phyloP scores from a whole-genome alignment of 2,329 filamentous ascomycete species.

The Fusarium secorum region DNA sequence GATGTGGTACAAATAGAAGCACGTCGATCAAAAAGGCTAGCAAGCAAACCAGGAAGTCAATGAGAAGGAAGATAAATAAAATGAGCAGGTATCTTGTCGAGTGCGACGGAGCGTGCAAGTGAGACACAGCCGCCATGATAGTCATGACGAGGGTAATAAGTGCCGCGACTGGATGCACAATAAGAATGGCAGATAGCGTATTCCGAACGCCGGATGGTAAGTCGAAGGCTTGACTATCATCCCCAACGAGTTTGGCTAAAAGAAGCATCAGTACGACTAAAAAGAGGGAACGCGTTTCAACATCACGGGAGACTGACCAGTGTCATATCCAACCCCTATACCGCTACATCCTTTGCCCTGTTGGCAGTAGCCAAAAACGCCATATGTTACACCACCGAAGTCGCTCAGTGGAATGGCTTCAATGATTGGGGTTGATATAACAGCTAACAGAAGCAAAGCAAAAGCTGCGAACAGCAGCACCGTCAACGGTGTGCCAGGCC shows the following conservation, averaged over 20 bases:
- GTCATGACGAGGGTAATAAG: conserved; percentile 87
- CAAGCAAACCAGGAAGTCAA: conserved; percentile 83
- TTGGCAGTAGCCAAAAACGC: conserved; percentile 90
- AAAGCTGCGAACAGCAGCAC: conserved; percentile 87
- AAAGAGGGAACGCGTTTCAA: background rate
- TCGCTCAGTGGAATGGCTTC: conserved; percentile 83
- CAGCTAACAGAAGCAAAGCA: conserved; percentile 81
- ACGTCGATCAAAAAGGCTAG: conserved; percentile 94
- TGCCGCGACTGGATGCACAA: conserved; percentile 91
- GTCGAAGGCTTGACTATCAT: conserved; percentile 60
- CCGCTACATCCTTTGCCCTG: conserved; percentile 67
- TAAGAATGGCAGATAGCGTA: conserved; percentile 84
- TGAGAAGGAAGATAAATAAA: conserved; percentile 84
- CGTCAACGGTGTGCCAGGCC: conserved; percentile 90
- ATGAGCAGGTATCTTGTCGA: conserved; percentile 87
- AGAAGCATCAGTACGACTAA: conserved; percentile 19
- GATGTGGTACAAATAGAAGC: conserved; percentile 90
- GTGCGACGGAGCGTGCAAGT: conserved; percentile 87
- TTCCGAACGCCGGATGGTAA: conserved; percentile 61
- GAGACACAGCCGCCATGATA: conserved; percentile 78
- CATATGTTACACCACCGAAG: conserved; percentile 80
- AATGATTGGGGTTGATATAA: conserved; percentile 91
- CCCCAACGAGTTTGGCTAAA: conserved; percentile 39
- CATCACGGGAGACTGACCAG: conserved; percentile 64
- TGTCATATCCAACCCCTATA: conserved; percentile 85